Conservation (phyloP, 345 rosid species). For the Dipteronia dyeriana region DNA sequence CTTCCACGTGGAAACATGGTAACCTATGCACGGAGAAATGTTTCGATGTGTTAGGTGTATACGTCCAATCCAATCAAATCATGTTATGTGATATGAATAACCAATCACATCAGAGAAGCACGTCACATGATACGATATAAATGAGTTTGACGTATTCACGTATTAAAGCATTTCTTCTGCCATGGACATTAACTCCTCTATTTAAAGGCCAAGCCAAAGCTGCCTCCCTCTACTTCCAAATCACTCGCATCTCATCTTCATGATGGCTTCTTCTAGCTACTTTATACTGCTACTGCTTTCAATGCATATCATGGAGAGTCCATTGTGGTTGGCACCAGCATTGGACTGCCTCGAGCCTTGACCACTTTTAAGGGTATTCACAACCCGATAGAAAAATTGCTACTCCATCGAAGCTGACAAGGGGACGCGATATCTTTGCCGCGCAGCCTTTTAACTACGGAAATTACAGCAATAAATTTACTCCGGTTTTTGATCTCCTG, state of each 20-base stretch:
- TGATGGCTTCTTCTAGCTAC: background rate
- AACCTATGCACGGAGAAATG: too few relatives aligned
- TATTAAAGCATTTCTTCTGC: background rate
- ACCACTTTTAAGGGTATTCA: slow-evolving; percentile 34
- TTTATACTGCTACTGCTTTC: background rate
- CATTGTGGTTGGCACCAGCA: background rate
- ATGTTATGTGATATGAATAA: too few relatives aligned
- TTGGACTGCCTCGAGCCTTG: slow-evolving; percentile 6
- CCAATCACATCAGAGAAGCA: too few relatives aligned
- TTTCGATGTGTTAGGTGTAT: too few relatives aligned
- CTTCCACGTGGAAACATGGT: too few relatives aligned
- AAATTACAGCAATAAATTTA: slow-evolving; percentile 40
- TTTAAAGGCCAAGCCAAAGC: background rate
- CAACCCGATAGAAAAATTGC: slow-evolving; percentile 34
- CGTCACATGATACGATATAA: too few relatives aligned
- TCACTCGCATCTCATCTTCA: background rate
- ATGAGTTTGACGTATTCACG: background rate
- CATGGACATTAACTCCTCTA: background rate
- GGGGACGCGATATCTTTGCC: slow-evolving; percentile 24
- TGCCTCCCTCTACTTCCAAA: background rate
- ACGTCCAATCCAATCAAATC: too few relatives aligned
- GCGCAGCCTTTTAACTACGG: slow-evolving; percentile 41
- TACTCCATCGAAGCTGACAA: slow-evolving; percentile 21
- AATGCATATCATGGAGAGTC: slow-evolving; percentile 27
- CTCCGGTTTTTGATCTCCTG: too few relatives aligned